These are phyloP conservation scores for Cylindricascospora bacillispora DNA, from an alignment of 1,139 yeast genomes.

Conservation along the genomic window DNA sequence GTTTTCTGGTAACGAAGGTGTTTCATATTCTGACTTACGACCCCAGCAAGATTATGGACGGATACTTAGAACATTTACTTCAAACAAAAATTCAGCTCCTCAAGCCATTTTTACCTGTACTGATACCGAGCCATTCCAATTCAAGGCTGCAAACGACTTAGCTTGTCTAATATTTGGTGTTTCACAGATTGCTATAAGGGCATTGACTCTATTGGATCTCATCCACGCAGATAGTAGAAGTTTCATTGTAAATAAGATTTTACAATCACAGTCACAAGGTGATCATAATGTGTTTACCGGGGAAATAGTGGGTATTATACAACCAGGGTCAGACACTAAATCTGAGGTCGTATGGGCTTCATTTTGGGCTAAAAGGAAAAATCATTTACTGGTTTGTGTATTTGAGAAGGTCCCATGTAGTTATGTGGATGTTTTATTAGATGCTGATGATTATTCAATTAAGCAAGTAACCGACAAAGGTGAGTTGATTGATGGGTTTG, in stretches of 20 bases:
- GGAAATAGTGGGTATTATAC: conserved; percentile 37
- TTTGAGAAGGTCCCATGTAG: conserved; percentile 84
- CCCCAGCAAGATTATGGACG: conserved; percentile 18
- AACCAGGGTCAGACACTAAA: conserved; percentile 29
- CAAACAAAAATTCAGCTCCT: conserved; percentile 57
- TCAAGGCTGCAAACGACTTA: conserved; percentile 78
- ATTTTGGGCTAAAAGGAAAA: conserved; percentile 76
- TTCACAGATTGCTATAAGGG: conserved; percentile 48
- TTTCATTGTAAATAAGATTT: conserved; percentile 48
- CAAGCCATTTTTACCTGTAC: conserved; percentile 80
- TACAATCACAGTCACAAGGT: conserved; percentile 28
- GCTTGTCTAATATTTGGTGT: conserved; percentile 85
- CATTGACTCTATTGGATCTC: conserved; percentile 59
- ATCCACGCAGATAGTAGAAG: conserved; percentile 64
- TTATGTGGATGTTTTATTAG: conserved; percentile 50
- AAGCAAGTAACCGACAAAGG: conserved; percentile 16
- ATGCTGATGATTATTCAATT: conserved; percentile 16
- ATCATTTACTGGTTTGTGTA: conserved; percentile 64
- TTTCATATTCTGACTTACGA: conserved; percentile 7
- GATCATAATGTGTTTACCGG: conserved; percentile 43
- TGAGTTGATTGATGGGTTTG: conserved; percentile 8
- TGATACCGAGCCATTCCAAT: conserved; percentile 62
- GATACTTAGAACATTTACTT: conserved; percentile 44
- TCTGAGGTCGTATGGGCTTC: conserved; percentile 62
- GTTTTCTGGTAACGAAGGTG: conserved; percentile 5